phyloP scores from a whole-genome alignment of 1,139 yeast species.

The Hyphopichia buzzinii region DNA sequence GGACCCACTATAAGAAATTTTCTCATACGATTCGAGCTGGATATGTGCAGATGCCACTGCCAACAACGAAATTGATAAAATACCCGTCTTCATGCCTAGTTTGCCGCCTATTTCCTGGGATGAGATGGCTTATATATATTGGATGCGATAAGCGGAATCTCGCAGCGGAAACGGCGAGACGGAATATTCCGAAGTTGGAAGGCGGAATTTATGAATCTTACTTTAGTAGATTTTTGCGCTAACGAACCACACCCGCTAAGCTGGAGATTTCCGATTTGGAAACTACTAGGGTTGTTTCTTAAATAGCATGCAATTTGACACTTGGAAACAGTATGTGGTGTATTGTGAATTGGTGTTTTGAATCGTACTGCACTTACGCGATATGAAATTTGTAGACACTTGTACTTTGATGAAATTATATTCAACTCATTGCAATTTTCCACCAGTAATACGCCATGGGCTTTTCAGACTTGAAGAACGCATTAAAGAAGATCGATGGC shows the following conservation, averaged over 20 bases:
- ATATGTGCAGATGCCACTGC: neutral
- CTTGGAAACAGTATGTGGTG: too few relatives aligned
- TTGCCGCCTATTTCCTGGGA: neutral
- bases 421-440: neutral
- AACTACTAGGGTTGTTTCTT: too few relatives aligned
- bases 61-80: neutral
- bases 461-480: slow-evolving; percentile 25
- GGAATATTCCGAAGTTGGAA: too few relatives aligned
- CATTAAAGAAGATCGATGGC: slow-evolving; percentile 20
- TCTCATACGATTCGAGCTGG: neutral
- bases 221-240: too few relatives aligned
- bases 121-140: neutral
- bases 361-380: neutral
- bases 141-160: neutral
- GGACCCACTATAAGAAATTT: neutral
- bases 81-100: neutral
- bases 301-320: too few relatives aligned
- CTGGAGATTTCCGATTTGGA: too few relatives aligned
- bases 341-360: too few relatives aligned
- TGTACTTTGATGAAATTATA: too few relatives aligned
- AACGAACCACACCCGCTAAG: too few relatives aligned
- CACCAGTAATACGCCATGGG: slow-evolving; percentile 19
- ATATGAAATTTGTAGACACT: neutral
- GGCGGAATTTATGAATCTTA: too few relatives aligned
- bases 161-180: slow-evolving; percentile 1